These are phyloP conservation scores for Pestalotiopsis sp. DNA, from an alignment of 2,329 filamentous ascomycete genomes.

Conservation along the genomic window DNA sequence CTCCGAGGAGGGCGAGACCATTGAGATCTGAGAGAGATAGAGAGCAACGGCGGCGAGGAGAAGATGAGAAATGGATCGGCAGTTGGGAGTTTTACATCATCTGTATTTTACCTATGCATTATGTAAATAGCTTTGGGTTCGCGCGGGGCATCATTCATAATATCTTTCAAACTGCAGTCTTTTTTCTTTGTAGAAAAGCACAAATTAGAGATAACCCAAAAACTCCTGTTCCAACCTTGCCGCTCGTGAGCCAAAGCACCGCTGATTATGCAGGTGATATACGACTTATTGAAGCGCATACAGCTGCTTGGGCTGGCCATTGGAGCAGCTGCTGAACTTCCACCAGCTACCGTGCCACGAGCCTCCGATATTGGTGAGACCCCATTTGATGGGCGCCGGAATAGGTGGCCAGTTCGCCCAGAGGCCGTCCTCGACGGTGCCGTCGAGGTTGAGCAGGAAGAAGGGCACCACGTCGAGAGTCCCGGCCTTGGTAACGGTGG, in stretches of 20 bases:
- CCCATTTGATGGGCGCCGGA: constrained; percentile 62
- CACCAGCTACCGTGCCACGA: constrained; percentile 60
- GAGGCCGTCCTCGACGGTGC: constrained; percentile 57
- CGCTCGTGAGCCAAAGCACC: neutral
- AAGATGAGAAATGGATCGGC: neutral
- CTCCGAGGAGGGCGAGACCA: neutral
- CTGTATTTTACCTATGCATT: constrained; percentile 5
- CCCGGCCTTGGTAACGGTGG: constrained; percentile 63
- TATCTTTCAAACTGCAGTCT: constrained; percentile 4
- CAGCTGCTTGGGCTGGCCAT: constrained; percentile 55
- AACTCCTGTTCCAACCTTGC: neutral
- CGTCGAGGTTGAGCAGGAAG: constrained; percentile 65
- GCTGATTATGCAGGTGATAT: neutral
- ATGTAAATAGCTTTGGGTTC: constrained; percentile 4
- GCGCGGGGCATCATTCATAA: constrained; percentile 5
- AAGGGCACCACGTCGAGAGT: constrained; percentile 64
- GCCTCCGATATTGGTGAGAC: constrained; percentile 59
- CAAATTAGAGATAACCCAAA: neutral
- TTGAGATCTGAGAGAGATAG: neutral
- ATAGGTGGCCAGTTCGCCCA: constrained; percentile 69
- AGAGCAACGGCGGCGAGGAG: neutral
- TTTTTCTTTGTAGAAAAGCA: neutral
- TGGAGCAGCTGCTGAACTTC: constrained; percentile 65
- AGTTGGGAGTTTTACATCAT: neutral
- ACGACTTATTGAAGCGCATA: constrained; percentile 46